These are phyloP conservation scores for Debaryomyces tyrocola DNA, from an alignment of 805 yeast species.

Conservation along the genomic window DNA sequence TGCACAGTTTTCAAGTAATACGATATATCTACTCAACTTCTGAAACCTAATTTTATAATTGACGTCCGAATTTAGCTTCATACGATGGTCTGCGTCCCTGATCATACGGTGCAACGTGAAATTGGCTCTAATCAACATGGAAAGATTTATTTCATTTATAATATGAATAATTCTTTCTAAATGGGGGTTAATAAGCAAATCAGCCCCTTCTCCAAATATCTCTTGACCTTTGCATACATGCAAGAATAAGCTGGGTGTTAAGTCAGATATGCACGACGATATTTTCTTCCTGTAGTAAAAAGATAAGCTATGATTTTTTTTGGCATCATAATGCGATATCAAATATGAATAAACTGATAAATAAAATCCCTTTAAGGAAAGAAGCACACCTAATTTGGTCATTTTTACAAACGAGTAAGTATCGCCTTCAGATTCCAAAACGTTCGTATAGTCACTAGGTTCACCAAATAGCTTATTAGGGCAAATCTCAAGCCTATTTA, in stretches of 20 bases:
- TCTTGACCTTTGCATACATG: constrained; percentile 16
- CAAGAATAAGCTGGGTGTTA: constrained; percentile 24
- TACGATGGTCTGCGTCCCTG: constrained; percentile 1
- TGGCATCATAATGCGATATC: constrained; percentile 37
- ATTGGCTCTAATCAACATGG: constrained; percentile 7
- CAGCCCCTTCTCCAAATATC: constrained; percentile 27
- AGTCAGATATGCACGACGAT: constrained; percentile 17
- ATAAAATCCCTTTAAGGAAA: constrained; percentile 24
- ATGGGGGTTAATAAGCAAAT: constrained; percentile 25
- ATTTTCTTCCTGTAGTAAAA: constrained; percentile 33
- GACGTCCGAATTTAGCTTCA: neutral
- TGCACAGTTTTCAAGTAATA: constrained; percentile 39
- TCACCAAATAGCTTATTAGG: constrained; percentile 24
- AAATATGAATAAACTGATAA: constrained; percentile 31
- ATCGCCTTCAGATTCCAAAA: constrained; percentile 3
- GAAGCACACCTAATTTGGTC: constrained; percentile 12
- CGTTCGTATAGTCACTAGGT: constrained; percentile 6
- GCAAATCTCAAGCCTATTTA: constrained; percentile 31
- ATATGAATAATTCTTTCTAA: constrained; percentile 36
- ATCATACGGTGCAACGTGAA: constrained; percentile 1
- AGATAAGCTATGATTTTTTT: constrained; percentile 24
- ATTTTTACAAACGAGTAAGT: constrained; percentile 2
- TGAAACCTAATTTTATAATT: constrained; percentile 2
- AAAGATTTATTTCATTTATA: constrained; percentile 19
- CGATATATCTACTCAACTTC: constrained; percentile 11